Evolutionary conservation across 768 basidiomycete genomes (phyloP), one percentile per base, ranked within the genome.

Genomic region (Mycena filopes): DNA sequence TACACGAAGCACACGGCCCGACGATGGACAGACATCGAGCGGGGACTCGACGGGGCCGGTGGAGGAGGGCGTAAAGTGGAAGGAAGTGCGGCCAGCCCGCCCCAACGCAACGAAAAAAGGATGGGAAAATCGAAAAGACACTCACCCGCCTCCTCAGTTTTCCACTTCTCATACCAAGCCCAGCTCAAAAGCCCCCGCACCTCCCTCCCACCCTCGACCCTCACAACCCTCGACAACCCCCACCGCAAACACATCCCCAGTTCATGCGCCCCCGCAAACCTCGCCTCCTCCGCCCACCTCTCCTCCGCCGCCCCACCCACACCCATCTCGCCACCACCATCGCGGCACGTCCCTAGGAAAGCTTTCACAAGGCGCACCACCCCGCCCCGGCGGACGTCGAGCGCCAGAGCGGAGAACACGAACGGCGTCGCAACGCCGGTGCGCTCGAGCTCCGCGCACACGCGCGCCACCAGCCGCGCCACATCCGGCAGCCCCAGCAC

Each of bases 181-280:
- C 93, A 95, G 67, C 89, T 86, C 43, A 99, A 74, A 29, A 98
- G 79, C 6, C 98, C 98, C 16, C 94, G 86, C n/a, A 90, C 86
- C 47, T 91, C 90, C 66, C 87, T 82, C 1, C 89, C 90, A 33
- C 84, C 86, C 20, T 88, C 84, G 4, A 92, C 84, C 49, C 94
- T 78, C 38, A 94, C 85, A 48, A 94, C 87, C 26, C 96, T 81
- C 3, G 89, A 92, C 7, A 99, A 84, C 33, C 90, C 94, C 98
- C 98, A 99, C 25, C 96, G 89, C 33, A 99, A 82, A 71, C 91
- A 87, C 90, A 96, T 96, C 6, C 91, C 95, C 16, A 99, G 81
- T 72, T 98, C 94, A 65, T 96, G 90, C 13, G 94, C 90, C 6
- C 88, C 89, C 0, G 95, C 93, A 72, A 97, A 93, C 36, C 81